Base-by-base conservation (phyloP, 495 filamentous ascomycete species). In the Penicillium argentinense region DNA sequence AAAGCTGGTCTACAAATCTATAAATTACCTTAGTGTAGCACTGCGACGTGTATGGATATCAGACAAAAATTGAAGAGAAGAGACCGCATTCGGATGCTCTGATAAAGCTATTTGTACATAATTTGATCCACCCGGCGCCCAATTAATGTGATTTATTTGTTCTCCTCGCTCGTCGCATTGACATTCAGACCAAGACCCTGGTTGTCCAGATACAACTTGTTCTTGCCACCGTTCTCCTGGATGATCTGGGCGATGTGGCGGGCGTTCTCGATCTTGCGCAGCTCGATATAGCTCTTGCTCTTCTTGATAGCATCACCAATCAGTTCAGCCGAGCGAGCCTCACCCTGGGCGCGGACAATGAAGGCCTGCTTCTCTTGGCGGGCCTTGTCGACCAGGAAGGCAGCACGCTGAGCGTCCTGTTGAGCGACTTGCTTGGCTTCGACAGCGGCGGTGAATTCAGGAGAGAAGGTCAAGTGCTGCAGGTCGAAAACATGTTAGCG, bases 241-340 rank as follows among this genome's bases (percentile, higher is more conserved):
- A 98, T 54, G 29, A 95, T 83, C 41, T 70, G 64, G 2, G 93
- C 95, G 64, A 98, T 95, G 14, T 82, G 79, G 56, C 88, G 79
- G 1, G 93, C 93, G 59, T 96, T 98, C 77, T 98, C 93, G 62
- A 98, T 95, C 77, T 91, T 89, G 67, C 91, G 86, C 59, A 98
- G 79, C 71, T 97, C 93, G 46, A 98, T 87, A 66, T 98, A 98
- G 47, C 87, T 87, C 71, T 90, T 86, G 69, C 81, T 92, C 83
- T 98, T 97, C 85, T 98, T 97, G 82, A 98, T 96, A 25, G 93
- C 93, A 30, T 98, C 93, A 68, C 93, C 93, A 57, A 98, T 96
- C 37, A 98, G 86, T 69, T 98, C 90, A 24, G 93, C 93, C 36
- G 93, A 97, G 55, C 93, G 89, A 30, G 93, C 93, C 73, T 98